Percentiles rank a stretch among this genome's conserved stretches.
Evolutionary conservation across 169 alveolate species (phyloP).

Genomic region (Toxoplasma gondii): DNA sequence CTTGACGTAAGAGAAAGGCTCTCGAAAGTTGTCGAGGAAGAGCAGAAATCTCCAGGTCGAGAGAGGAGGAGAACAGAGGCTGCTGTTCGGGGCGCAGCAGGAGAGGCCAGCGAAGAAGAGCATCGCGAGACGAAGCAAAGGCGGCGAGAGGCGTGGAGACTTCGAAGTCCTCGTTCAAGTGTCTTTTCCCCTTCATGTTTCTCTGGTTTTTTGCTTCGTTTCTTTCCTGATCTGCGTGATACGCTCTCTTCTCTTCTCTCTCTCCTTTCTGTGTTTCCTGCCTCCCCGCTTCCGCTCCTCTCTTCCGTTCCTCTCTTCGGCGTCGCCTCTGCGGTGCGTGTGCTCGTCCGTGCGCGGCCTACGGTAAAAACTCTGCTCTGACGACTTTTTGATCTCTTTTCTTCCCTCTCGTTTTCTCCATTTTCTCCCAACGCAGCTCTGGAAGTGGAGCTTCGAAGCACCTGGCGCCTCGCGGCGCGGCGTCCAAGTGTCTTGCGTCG

Average conservation of each 20-base stretch:
- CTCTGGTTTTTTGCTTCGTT: neutral
- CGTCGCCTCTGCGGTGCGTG: too few relatives aligned
- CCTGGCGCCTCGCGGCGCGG: neutral
- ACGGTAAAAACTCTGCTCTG: neutral
- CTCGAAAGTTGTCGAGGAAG: too few relatives aligned
- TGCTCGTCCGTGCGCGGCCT: too few relatives aligned
- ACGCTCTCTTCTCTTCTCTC: neutral
- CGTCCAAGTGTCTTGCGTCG: conserved; percentile 75
- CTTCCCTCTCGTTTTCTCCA: neutral
- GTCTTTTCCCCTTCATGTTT: neutral
- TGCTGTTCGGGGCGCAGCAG: too few relatives aligned
- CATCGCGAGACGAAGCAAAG: too few relatives aligned
- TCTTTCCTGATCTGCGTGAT: neutral
- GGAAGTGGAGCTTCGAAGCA: conserved; percentile 2
- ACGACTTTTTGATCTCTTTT: neutral
- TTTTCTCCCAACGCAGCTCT: neutral
- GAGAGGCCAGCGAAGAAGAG: too few relatives aligned
- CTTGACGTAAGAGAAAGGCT: too few relatives aligned
- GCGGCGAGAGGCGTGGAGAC: too few relatives aligned
- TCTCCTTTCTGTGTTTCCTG: neutral
- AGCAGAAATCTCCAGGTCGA: too few relatives aligned
- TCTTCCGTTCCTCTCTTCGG: neutral
- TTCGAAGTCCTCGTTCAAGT: too few relatives aligned
- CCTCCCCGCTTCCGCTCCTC: neutral
- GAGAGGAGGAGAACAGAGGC: too few relatives aligned